These are phyloP conservation scores for Penicillium sp. DNA, from an alignment of 2,329 filamentous ascomycete species.

Conservation along the genomic window DNA sequence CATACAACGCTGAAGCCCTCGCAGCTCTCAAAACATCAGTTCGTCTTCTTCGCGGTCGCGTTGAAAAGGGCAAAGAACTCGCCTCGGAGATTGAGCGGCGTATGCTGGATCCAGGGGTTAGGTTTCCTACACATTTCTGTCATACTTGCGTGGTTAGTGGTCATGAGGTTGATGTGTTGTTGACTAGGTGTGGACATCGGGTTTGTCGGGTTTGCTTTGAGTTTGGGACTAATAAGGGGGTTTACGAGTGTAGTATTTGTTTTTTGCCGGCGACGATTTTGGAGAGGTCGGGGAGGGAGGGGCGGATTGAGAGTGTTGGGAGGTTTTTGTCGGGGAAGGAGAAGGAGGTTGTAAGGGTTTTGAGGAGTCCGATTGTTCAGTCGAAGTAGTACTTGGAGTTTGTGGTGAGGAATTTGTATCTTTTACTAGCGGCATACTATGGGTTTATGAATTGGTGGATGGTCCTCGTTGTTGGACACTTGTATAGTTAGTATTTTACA, in stretches of 20 bases:
- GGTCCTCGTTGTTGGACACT: no score
- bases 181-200: slow-evolving; percentile 22
- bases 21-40: slow-evolving; percentile 4
- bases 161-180: slow-evolving; percentile 12
- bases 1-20: background rate
- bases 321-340: background rate
- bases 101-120: slow-evolving; percentile 8
- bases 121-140: slow-evolving; percentile 23
- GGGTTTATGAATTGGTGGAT: no score
- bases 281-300: background rate
- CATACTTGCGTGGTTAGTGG: slow-evolving; percentile 20
- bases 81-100: slow-evolving; percentile 21
- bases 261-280: slow-evolving; percentile 15
- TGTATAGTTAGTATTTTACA: no score
- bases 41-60: slow-evolving; percentile 18
- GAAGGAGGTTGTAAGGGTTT: background rate
- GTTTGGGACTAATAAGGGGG: slow-evolving; percentile 11
- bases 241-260: slow-evolving; percentile 23
- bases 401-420: no score
- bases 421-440: no score
- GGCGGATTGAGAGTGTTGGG: no score
- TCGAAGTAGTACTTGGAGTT: no score
- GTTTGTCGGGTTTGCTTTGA: slow-evolving; percentile 21
- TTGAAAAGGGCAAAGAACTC: slow-evolving; percentile 25
- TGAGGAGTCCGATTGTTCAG: background rate